Base-by-base conservation (phyloP, 306 rosid genomes). In the Canavalia gladiata region DNA sequence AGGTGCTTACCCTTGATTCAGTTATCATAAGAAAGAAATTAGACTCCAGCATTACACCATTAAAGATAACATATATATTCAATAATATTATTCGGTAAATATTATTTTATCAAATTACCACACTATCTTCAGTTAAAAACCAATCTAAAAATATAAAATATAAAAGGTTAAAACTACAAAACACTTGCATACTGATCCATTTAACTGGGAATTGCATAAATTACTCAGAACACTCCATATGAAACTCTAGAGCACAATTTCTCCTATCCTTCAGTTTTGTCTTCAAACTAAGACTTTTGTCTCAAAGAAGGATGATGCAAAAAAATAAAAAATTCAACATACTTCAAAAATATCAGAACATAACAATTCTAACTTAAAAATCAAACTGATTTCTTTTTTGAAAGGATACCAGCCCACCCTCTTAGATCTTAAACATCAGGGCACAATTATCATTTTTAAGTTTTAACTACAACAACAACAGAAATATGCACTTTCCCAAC, bases 11-110 rank as follows among this genome's bases (percentile, higher is more conserved):
- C 66, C 25, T 43, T 39, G 50, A 75, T 68, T 75, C 73, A 25
- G 49, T 60, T 74, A 49, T 33, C 51, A 63, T 50, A 50, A 77
- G 7, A 83, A 72, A 74, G 7, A 78, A 78, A 35, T 56, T 49
- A 65, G 0, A 78, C 60, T 62, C 57, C 58, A 37, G 39, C 63
- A 41, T 31, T 11, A 39, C 28, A 68, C 50, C 13, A 9, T 33
- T 4, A 8, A 55, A 46, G 42, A 69, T 34, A 76, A 57, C 43
- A 55, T 6, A 3, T 30, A 2, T 30, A 42, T 2, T 35, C 74
- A 18, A n/a, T 18, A 64, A 13, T 68, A 68, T 6, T 68, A 65
- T 39, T 45, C n/a, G 2, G 67, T 60, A 59, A 67, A 73, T 43
- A 58, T 45, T 65, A 43, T 41, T 43, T 33, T 72, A 77, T 52